Base-by-base conservation (phyloP, 345 rosid species). In the Diplotaxis tenuifolia region DNA sequence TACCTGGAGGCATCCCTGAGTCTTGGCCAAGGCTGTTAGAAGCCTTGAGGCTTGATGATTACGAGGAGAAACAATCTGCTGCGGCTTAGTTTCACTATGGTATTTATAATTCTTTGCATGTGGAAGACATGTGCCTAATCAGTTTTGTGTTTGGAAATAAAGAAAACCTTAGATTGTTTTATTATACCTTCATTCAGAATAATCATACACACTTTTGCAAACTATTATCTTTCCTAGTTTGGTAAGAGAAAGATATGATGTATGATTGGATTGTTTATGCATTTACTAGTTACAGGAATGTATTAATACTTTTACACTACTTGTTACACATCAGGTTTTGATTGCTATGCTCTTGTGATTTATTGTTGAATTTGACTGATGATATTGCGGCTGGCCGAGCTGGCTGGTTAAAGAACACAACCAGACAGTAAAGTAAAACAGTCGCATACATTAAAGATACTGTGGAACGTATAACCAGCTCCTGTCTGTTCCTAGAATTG, bases 1-100 rank as follows among this genome's bases (percentile, higher is more conserved):
- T 95, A 73, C 99, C 97, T 36, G 99, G 97, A 53, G 97, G 95
- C 70, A 91, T 94, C 74, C 96, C 90, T 0, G 96, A 89, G 77
- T 91, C 98, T 0, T 94, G 98, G 98, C 98, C 97, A 38, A 94
- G 87, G 90, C 80, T 94, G 79, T 86, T 91, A 72, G 87, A 89
- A 82, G 96, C 90, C 67, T 83, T 94, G 62, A 88, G 87, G 82
- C 91, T 91, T 59, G 96, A 90, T 28, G 95, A 89, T 18, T 83
- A 78, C 40, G 91, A 91, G 71, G 88, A 86, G 76, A 89, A 86
- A 74, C 88, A 72, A 68, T 85, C 88, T 68, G 93, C 86, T 10
- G 91, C 81, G 42, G 96, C 96, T 2, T 89, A 82, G 85, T 70
- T 42, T 15, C 12, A 70, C 66, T 63, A 65, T 28, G 76, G 79